Evolutionary conservation across 768 basidiomycete genomes (phyloP).

Genomic region (Podaxis sp.): DNA sequence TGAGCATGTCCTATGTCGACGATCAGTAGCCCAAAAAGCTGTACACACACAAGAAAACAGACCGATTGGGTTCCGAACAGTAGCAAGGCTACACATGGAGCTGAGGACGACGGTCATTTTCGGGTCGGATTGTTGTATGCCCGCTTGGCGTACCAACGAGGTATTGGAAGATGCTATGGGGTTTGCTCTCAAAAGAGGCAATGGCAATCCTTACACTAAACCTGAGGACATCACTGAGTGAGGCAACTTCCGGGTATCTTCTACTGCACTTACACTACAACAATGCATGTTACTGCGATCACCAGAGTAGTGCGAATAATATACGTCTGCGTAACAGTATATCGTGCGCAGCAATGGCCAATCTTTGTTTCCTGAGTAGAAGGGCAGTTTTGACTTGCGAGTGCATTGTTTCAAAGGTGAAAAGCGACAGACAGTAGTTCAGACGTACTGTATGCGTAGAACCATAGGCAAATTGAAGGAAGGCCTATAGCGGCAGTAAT

Average conservation of each 20-base stretch:
- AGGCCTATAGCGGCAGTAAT: not conserved
- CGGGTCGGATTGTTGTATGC: not conserved
- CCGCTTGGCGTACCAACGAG: not conserved
- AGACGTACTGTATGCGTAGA: conserved; percentile 1
- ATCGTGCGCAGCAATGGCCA: not conserved
- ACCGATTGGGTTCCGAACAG: conserved; percentile 7
- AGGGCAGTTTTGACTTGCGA: not conserved
- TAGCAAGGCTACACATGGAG: not conserved
- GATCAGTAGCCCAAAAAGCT: not conserved
- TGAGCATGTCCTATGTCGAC: not conserved
- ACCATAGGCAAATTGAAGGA: not conserved
- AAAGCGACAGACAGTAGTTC: not conserved
- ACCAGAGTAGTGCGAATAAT: not conserved
- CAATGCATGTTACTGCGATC: not conserved
- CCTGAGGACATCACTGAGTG: not conserved
- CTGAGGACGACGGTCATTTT: not conserved
- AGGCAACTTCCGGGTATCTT: too few species aligned
- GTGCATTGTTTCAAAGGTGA: too few species aligned
- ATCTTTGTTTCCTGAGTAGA: not conserved
- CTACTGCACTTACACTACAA: not conserved
- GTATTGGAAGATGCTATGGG: not conserved
- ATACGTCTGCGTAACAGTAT: not conserved
- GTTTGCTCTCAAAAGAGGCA: not conserved
- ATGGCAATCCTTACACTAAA: not conserved
- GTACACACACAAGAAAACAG: not conserved